Conservation (phyloP, 352 stramenopile species). For the Globisporangium takayamanum region DNA sequence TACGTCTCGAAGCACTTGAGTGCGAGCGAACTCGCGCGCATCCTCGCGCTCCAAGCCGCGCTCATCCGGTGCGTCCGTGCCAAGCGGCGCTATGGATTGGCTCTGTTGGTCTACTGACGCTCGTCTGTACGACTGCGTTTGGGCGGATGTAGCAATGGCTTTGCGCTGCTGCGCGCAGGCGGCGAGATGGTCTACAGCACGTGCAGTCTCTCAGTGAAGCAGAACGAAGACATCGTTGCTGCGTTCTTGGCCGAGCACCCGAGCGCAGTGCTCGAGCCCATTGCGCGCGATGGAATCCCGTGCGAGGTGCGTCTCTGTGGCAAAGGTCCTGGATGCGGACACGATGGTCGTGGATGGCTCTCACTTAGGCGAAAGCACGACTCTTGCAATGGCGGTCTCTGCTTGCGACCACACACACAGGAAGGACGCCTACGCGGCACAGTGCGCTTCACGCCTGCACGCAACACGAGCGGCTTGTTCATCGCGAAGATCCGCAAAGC, state of each 20-base stretch:
- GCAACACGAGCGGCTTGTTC: conserved; percentile 68
- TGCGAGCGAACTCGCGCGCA: conserved; percentile 40
- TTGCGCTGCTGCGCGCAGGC: conserved; percentile 78
- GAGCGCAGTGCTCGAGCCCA: conserved; percentile 26
- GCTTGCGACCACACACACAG: conserved; percentile 12
- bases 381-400: not conserved
- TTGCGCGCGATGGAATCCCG: conserved; percentile 34
- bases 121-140: too few relatives aligned
- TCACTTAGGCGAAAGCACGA: too few relatives aligned
- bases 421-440: conserved; percentile 42
- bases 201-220: conserved; percentile 88
- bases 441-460: conserved; percentile 64
- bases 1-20: conserved; percentile 74
- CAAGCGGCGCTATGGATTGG: not conserved
- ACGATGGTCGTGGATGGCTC: too few relatives aligned
- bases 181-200: conserved; percentile 94
- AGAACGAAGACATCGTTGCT: conserved; percentile 92
- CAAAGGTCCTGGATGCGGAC: not conserved
- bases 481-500: conserved; percentile 54
- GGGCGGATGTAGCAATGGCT: conserved; percentile 53
- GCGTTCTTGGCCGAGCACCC: conserved; percentile 60
- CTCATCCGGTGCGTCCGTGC: conserved; percentile 33
- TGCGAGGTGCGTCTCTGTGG: conserved; percentile 29
- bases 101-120: not conserved
- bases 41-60: conserved; percentile 49